These are phyloP conservation scores for Cyclostephanos invisitatus DNA, from an alignment of 108 stramenopile species.

Conservation along the genomic window DNA sequence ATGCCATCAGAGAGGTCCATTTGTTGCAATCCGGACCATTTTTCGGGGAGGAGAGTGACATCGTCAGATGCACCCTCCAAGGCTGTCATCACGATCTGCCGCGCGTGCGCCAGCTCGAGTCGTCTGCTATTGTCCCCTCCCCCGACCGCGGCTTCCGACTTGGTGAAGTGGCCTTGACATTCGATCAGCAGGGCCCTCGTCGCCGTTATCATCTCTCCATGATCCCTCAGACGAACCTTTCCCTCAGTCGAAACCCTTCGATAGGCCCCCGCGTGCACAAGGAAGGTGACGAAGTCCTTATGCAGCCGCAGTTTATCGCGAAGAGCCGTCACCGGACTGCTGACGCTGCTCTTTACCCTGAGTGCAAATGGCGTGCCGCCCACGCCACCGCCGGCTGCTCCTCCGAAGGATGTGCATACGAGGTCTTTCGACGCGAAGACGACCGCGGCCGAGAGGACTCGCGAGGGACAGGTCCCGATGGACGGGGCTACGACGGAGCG, in stretches of 20 bases:
- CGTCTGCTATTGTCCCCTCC: slow-evolving; percentile 5
- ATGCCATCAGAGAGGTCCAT: not conserved
- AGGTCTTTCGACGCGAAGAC: slow-evolving; percentile 31
- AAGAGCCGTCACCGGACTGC: slow-evolving; percentile 16
- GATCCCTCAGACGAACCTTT: slow-evolving; percentile 34
- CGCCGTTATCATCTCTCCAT: slow-evolving; percentile 43
- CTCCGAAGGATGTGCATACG: slow-evolving; percentile 3
- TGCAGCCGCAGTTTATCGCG: slow-evolving; percentile 34
- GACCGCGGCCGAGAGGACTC: slow-evolving; percentile 38
- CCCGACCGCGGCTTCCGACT: slow-evolving; percentile 4
- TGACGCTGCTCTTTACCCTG: not conserved
- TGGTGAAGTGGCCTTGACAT: slow-evolving; percentile 19
- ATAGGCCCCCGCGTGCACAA: slow-evolving; percentile 39
- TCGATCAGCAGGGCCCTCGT: slow-evolving; percentile 20
- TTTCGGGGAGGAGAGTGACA: slow-evolving; percentile 16
- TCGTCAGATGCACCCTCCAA: slow-evolving; percentile 25
- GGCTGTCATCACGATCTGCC: slow-evolving; percentile 6
- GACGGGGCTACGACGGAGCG: slow-evolving; percentile 35
- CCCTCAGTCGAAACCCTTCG: slow-evolving; percentile 24
- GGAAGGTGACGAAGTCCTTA: slow-evolving; percentile 34
- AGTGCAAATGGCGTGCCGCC: slow-evolving; percentile 12
- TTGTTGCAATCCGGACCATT: slow-evolving; percentile 39
- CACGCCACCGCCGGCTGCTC: too few species aligned
- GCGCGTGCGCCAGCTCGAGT: slow-evolving; percentile 3
- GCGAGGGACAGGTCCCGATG: slow-evolving; percentile 19